A percentile compares a stretch with the other conserved stretches of the same genome.
phyloP scores from a whole-genome alignment of 805 yeast species.

The Metschnikowia aberdeeniae region DNA sequence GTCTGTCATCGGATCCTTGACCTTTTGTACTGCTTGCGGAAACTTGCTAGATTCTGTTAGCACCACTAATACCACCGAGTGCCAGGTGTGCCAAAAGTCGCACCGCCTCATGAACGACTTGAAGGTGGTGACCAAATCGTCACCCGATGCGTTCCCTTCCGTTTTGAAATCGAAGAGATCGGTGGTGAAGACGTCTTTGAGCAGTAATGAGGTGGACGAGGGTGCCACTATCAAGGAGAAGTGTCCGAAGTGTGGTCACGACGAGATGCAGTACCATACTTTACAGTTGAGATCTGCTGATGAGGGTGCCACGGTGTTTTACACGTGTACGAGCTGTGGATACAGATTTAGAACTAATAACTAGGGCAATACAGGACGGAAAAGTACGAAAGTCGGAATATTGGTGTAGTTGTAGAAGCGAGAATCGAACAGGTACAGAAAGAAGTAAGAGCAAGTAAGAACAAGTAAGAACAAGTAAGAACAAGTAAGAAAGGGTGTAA shows the following conservation, averaged over 20 bases:
- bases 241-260: slow-evolving; percentile 98
- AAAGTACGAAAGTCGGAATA: background rate
- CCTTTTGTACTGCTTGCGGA: slow-evolving; percentile 93
- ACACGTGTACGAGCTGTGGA: slow-evolving; percentile 91
- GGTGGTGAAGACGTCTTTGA: slow-evolving; percentile 81
- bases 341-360: slow-evolving; percentile 94
- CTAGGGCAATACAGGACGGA: slow-evolving; percentile 25
- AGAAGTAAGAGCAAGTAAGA: too few species aligned
- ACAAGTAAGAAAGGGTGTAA: too few species aligned
- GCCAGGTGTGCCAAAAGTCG: slow-evolving; percentile 47
- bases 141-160: slow-evolving; percentile 94
- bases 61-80: slow-evolving; percentile 46
- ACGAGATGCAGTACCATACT: slow-evolving; percentile 97
- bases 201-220: slow-evolving; percentile 75
- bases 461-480: too few species aligned
- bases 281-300: slow-evolving; percentile 96
- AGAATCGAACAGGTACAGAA: too few species aligned
- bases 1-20: slow-evolving; percentile 95
- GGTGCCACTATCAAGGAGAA: slow-evolving; percentile 97
- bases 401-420: too few species aligned
- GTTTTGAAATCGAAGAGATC: slow-evolving; percentile 74
- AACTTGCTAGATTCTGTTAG: slow-evolving; percentile 72
- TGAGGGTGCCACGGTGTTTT: slow-evolving; percentile 99
- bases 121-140: slow-evolving; percentile 81
- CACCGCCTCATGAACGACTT: slow-evolving; percentile 61